These are phyloP conservation scores for Fusarium fracticaudum DNA, from an alignment of 2,329 filamentous ascomycete species.

Conservation along the genomic window DNA sequence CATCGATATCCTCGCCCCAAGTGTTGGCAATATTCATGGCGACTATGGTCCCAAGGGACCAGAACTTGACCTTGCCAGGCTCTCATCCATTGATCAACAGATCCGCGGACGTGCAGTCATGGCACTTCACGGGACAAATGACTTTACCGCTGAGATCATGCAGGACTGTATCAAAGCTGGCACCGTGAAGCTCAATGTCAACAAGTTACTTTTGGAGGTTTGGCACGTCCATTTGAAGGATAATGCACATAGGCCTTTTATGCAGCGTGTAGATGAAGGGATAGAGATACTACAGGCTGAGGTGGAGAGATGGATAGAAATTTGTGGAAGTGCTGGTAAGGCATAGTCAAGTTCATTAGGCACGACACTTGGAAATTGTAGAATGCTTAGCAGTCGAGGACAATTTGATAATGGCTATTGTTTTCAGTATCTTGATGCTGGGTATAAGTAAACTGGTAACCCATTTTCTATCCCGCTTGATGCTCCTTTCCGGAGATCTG, in stretches of 20 bases:
- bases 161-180: conserved; percentile 60
- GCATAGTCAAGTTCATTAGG: background rate
- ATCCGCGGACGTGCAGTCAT: conserved; percentile 52
- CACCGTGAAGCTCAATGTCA: conserved; percentile 67
- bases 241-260: conserved; percentile 2
- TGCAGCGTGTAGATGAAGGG: conserved; percentile 21
- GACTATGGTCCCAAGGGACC: conserved; percentile 74
- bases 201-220: conserved; percentile 59
- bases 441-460: too few species aligned
- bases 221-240: conserved; percentile 16
- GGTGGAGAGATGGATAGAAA: conserved; percentile 32
- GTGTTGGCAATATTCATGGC: conserved; percentile 81
- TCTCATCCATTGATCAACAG: conserved; percentile 48
- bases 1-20: conserved; percentile 78
- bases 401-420: too few species aligned
- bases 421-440: fast-evolving
- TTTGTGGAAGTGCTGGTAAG: conserved; percentile 31
- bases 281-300: conserved; percentile 23
- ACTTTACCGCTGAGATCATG: conserved; percentile 61
- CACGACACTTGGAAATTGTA: background rate
- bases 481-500: background rate
- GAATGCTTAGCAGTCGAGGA: too few species aligned
- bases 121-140: conserved; percentile 67
- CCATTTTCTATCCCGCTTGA: too few species aligned
- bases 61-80: conserved; percentile 61